Evolutionary conservation across 768 basidiomycete species (phyloP).

Genomic region (Fistulinella prunicolor): DNA sequence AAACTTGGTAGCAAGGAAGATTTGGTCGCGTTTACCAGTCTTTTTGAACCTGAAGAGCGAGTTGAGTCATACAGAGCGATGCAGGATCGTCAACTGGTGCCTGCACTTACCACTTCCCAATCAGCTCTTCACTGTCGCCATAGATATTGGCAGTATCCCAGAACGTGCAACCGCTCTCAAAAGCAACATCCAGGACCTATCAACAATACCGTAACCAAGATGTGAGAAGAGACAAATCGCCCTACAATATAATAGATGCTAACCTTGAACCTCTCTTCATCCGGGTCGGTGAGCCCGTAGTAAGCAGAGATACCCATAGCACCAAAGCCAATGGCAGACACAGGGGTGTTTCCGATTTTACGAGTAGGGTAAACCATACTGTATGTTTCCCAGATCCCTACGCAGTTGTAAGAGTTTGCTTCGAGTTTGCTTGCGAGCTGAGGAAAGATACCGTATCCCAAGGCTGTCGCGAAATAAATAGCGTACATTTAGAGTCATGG

Average conservation of each 20-base stretch:
- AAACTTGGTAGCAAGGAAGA: constrained; percentile 65
- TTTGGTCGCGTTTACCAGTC: constrained; percentile 43
- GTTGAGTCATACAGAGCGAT: too few relatives aligned
- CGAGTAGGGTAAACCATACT: constrained; percentile 36
- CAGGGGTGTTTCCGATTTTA: constrained; percentile 40
- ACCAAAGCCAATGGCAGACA: constrained; percentile 55
- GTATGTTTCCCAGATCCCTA: too few relatives aligned
- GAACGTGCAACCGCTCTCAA: constrained; percentile 40
- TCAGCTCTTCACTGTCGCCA: constrained; percentile 41
- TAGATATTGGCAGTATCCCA: constrained; percentile 51
- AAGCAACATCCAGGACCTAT: constrained; percentile 44
- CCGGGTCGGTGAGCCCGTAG: constrained; percentile 45
- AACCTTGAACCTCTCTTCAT: constrained; percentile 46
- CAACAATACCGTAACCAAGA: too few relatives aligned
- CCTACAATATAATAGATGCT: too few relatives aligned
- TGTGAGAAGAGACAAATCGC: too few relatives aligned
- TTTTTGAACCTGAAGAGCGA: constrained; percentile 39
- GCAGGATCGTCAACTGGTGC: too few relatives aligned
- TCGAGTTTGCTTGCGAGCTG: too few relatives aligned
- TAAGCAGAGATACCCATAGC: constrained; percentile 53
- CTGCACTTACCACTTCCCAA: constrained; percentile 45
- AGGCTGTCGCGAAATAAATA: too few relatives aligned
- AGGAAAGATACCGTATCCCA: too few relatives aligned
- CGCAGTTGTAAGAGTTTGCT: too few relatives aligned
- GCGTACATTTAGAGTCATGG: too few relatives aligned